These are phyloP conservation scores for Fusarium siculi DNA, from an alignment of 2,329 filamentous ascomycete species.

Conservation along the genomic window DNA sequence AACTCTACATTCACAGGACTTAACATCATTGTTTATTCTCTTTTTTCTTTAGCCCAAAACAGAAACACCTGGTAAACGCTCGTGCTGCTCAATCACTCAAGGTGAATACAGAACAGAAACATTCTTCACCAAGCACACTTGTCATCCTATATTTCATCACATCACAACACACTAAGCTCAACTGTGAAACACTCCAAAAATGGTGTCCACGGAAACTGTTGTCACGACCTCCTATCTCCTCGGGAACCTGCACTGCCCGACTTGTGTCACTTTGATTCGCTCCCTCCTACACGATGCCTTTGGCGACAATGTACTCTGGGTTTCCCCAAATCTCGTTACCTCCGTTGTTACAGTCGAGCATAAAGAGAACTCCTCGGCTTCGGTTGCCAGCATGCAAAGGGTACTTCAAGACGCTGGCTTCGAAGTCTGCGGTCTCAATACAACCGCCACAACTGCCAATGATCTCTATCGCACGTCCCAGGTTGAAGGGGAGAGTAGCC, in stretches of 20 bases:
- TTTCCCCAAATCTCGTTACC: constrained; percentile 77
- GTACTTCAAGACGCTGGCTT: constrained; percentile 68
- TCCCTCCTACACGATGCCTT: constrained; percentile 63
- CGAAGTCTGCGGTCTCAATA: constrained; percentile 63
- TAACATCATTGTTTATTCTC: neutral
- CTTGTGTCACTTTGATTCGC: constrained; percentile 75
- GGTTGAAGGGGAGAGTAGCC: constrained; percentile 41
- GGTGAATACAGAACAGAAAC: neutral
- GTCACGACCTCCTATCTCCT: constrained; percentile 72
- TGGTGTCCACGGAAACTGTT: constrained; percentile 43
- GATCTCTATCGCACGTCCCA: constrained; percentile 42
- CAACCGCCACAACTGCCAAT: constrained; percentile 48
- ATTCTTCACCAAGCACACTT: constrained; percentile 11
- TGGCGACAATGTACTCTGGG: constrained; percentile 61
- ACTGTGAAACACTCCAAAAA: constrained; percentile 31
- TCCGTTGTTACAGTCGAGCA: constrained; percentile 74
- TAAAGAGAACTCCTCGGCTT: constrained; percentile 53
- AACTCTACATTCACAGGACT: neutral
- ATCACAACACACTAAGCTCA: neutral
- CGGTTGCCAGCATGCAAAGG: constrained; percentile 55
- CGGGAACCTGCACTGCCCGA: constrained; percentile 81
- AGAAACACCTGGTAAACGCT: neutral
- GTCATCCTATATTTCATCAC: neutral
- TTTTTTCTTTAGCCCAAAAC: neutral
- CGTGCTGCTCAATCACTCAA: neutral